Conservation (phyloP, 2,329 filamentous ascomycete species). For the Ophioceras dolichostomum region DNA sequence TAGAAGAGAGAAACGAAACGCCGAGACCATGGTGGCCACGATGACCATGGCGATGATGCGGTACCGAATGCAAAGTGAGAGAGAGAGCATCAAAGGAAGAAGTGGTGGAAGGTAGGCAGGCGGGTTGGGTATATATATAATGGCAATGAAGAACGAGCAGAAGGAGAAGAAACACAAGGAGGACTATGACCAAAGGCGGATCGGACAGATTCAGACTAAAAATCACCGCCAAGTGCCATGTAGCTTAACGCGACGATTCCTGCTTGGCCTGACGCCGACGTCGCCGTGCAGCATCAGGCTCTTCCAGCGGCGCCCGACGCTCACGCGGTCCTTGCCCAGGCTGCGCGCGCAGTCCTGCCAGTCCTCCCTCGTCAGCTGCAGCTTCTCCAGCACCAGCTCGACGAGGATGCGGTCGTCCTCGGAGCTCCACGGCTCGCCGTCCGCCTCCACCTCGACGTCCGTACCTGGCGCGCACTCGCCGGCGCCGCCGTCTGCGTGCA, state of each 20-base stretch:
- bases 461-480: slow-evolving; percentile 12
- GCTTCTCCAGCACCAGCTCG: slow-evolving; percentile 55
- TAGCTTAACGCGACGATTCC: slow-evolving; percentile 30
- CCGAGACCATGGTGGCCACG: too few relatives aligned
- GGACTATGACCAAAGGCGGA: too few relatives aligned
- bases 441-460: slow-evolving; percentile 29
- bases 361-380: slow-evolving; percentile 50
- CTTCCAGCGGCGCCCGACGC: slow-evolving; percentile 49
- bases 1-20: too few relatives aligned
- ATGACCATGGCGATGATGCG: too few relatives aligned
- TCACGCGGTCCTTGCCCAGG: slow-evolving; percentile 46
- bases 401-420: slow-evolving; percentile 55
- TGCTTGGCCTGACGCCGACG: slow-evolving; percentile 38
- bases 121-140: too few relatives aligned
- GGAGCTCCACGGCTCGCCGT: slow-evolving; percentile 41
- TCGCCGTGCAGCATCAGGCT: slow-evolving; percentile 47
- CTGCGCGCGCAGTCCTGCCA: slow-evolving; percentile 57
- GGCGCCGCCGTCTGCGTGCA: slow-evolving; percentile 19
- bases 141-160: too few relatives aligned
- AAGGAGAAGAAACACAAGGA: too few relatives aligned
- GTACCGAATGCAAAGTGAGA: too few relatives aligned
- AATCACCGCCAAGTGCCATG: slow-evolving; percentile 43
- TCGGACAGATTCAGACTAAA: too few relatives aligned
- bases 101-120: too few relatives aligned
- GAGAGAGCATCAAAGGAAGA: too few relatives aligned